phyloP scores from a whole-genome alignment of 1,284 basidiomycete genomes.

The Sporisorium exsertum region DNA sequence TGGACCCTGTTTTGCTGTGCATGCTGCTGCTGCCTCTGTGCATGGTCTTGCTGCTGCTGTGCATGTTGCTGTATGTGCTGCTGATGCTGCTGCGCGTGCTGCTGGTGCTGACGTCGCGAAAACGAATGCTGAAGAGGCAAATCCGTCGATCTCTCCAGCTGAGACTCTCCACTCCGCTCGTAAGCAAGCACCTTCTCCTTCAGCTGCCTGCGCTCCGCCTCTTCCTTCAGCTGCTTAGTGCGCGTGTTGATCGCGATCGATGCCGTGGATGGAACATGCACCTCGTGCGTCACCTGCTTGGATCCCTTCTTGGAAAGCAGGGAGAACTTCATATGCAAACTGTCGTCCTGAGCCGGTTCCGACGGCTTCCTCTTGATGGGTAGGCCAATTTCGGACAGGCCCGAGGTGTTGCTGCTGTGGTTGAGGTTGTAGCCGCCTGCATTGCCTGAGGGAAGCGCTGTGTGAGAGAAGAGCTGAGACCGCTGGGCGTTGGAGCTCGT shows the following conservation, averaged over 20 bases:
- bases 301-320: slow-evolving; percentile 93
- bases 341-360: slow-evolving; percentile 71
- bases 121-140: slow-evolving; percentile 9
- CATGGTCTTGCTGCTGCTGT: slow-evolving; percentile 12
- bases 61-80: background rate
- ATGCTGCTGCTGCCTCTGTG: slow-evolving; percentile 11
- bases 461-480: slow-evolving; percentile 23
- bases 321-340: slow-evolving; percentile 86
- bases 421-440: slow-evolving; percentile 40
- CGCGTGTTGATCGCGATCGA: slow-evolving; percentile 64
- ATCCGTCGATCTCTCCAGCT: slow-evolving; percentile 12
- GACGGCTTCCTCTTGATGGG: slow-evolving; percentile 70
- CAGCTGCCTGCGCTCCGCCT: slow-evolving; percentile 62
- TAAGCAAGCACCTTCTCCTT: slow-evolving; percentile 65
- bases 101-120: slow-evolving; percentile 11
- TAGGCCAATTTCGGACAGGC: slow-evolving; percentile 73
- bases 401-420: slow-evolving; percentile 71
- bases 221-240: slow-evolving; percentile 59
- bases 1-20: slow-evolving; percentile 15
- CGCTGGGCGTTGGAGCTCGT: slow-evolving; percentile 8
- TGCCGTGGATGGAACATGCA: slow-evolving; percentile 57
- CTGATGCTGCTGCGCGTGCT: slow-evolving; percentile 16
- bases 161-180: slow-evolving; percentile 69
- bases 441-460: slow-evolving; percentile 17
- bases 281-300: slow-evolving; percentile 77